Evolutionary conservation across 768 basidiomycete species (phyloP).

Genomic region (Leccinum variicolor): DNA sequence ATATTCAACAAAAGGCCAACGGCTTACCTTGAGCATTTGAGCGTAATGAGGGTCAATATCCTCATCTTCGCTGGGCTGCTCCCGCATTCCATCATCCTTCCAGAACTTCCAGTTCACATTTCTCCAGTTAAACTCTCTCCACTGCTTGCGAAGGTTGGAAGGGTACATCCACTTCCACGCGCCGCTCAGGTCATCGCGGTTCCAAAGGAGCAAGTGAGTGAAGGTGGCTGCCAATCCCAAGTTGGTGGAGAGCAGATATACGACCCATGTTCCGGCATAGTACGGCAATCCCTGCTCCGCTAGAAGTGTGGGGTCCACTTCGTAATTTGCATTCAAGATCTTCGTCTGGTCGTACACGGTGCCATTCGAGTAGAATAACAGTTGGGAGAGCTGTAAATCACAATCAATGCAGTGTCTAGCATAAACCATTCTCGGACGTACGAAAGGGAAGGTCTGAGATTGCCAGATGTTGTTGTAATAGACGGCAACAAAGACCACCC

Average conservation of each 20-base stretch:
- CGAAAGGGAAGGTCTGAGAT: constrained; percentile 58
- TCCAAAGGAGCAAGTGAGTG: constrained; percentile 53
- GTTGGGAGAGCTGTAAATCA: constrained; percentile 40
- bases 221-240: constrained; percentile 43
- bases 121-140: constrained; percentile 21
- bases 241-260: constrained; percentile 17
- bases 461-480: constrained; percentile 55
- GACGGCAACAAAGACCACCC: constrained; percentile 32
- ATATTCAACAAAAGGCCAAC: neutral
- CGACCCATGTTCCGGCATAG: constrained; percentile 27
- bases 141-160: constrained; percentile 22
- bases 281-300: constrained; percentile 36
- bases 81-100: constrained; percentile 16
- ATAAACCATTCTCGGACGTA: constrained; percentile 29
- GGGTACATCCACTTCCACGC: constrained; percentile 48
- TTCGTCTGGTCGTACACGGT: constrained; percentile 48
- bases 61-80: constrained; percentile 34
- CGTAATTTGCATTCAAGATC: constrained; percentile 52
- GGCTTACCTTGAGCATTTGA: constrained; percentile 42
- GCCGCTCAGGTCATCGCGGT: constrained; percentile 44
- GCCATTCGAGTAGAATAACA: constrained; percentile 50
- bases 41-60: constrained; percentile 51
- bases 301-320: constrained; percentile 47
- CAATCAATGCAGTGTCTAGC: neutral
- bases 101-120: constrained; percentile 42